Evolutionary conservation across 768 basidiomycete genomes (phyloP).

Genomic region (Serendipita sp.): DNA sequence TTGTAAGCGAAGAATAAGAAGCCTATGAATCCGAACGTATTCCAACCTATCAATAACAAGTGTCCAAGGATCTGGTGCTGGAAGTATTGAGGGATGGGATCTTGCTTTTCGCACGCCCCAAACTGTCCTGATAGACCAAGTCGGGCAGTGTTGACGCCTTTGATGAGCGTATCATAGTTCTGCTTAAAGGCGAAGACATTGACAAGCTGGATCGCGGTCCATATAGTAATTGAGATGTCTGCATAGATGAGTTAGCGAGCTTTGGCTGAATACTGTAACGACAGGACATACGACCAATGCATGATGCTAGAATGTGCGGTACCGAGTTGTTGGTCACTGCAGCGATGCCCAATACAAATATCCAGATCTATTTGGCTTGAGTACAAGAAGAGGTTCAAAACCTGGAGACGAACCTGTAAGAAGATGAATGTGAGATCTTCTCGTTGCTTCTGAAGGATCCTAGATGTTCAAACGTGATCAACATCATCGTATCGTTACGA

Average conservation of each 20-base stretch:
- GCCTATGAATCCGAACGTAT: conserved; percentile 40
- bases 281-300: background rate
- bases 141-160: conserved; percentile 40
- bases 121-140: background rate
- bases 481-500: background rate
- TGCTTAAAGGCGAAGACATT: conserved; percentile 41
- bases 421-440: conserved; percentile 63
- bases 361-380: conserved; percentile 32
- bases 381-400: background rate
- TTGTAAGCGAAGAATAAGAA: conserved; percentile 56
- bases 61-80: conserved; percentile 39
- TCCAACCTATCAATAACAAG: conserved; percentile 46
- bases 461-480: conserved; percentile 15
- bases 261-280: background rate
- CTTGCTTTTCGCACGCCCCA: background rate
- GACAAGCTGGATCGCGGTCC: conserved; percentile 16
- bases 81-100: conserved; percentile 58
- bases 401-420: conserved; percentile 23
- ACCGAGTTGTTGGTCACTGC: conserved; percentile 63
- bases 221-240: background rate
- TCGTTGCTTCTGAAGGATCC: conserved; percentile 53
- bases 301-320: conserved; percentile 38
- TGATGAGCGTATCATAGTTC: conserved; percentile 38
- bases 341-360: conserved; percentile 58
- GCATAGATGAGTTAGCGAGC: background rate